Evolutionary conservation across 352 stramenopile genomes (phyloP).

Genomic region (Phytophthora boehmeriae): DNA sequence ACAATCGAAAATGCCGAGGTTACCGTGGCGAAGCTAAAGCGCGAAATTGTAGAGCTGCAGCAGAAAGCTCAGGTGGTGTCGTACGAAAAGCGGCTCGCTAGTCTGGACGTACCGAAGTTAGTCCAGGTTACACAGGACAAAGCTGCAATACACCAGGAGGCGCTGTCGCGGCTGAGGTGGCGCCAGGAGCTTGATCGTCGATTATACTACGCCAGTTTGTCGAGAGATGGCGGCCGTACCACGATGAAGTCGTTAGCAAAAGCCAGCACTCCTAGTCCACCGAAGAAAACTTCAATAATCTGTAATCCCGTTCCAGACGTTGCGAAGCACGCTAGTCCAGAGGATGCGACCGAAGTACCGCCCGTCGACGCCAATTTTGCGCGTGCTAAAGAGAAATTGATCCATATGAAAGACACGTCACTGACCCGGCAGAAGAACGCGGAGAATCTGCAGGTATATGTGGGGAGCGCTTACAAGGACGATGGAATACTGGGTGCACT

Average conservation of each 20-base stretch:
- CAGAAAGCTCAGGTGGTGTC: slow-evolving; percentile 72
- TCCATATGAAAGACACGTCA: slow-evolving; percentile 78
- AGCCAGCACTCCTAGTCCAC: not conserved
- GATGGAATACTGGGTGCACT: slow-evolving; percentile 73
- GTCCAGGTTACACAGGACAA: slow-evolving; percentile 73
- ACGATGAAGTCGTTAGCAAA: not conserved
- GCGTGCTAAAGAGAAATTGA: slow-evolving; percentile 72
- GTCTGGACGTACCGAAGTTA: slow-evolving; percentile 69
- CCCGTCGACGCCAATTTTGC: slow-evolving; percentile 52
- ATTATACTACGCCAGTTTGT: slow-evolving; percentile 39
- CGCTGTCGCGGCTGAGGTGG: slow-evolving; percentile 68
- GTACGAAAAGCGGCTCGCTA: slow-evolving; percentile 70
- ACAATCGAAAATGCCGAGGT: slow-evolving; percentile 75
- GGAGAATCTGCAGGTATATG: slow-evolving; percentile 68
- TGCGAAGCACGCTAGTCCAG: not conserved
- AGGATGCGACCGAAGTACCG: slow-evolving; percentile 11
- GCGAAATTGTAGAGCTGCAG: slow-evolving; percentile 71
- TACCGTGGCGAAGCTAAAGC: slow-evolving; percentile 61
- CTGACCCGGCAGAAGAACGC: slow-evolving; percentile 59
- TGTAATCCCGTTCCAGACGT: not conserved
- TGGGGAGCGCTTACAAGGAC: slow-evolving; percentile 76
- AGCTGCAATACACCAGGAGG: slow-evolving; percentile 64
- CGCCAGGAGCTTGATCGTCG: slow-evolving; percentile 68
- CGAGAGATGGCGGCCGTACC: slow-evolving; percentile 13
- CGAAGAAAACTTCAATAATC: slow-evolving; percentile 19